Evolutionary conservation across 2,329 filamentous ascomycete genomes (phyloP).

Genomic region (Scedosporium boydii): DNA sequence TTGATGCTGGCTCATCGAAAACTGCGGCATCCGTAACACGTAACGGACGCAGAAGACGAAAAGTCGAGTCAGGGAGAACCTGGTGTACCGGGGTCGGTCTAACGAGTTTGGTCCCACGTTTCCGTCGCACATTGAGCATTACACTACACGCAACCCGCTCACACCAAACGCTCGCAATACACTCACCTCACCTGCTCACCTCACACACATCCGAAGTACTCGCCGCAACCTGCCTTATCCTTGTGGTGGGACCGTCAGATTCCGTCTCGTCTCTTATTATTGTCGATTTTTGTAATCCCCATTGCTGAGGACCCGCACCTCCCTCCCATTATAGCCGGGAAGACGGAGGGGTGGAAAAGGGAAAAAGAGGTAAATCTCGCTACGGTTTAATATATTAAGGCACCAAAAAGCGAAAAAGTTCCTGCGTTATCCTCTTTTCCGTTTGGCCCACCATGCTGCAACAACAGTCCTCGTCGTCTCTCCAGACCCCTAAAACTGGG

Average conservation of each 20-base stretch:
- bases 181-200: background rate
- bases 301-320: background rate
- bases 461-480: conserved; percentile 11
- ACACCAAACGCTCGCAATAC: background rate
- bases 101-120: background rate
- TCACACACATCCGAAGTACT: background rate
- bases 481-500: conserved; percentile 26
- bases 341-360: background rate
- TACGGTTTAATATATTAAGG: conserved; percentile 5
- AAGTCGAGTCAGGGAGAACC: background rate
- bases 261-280: background rate
- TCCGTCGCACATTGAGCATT: background rate
- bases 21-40: background rate
- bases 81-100: background rate
- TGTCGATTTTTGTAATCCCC: background rate
- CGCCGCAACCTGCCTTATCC: background rate
- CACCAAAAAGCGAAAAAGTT: background rate
- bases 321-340: conserved; percentile 3
- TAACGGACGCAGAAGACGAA: background rate
- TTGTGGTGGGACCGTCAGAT: background rate
- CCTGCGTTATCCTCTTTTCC: background rate
- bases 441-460: conserved; percentile 8
- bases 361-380: background rate
- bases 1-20: background rate
- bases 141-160: conserved; percentile 1